Evolutionary conservation across 306 rosid genomes (phyloP), one percentile per base, ranked within the genome.

Genomic region (Glycine soja): DNA sequence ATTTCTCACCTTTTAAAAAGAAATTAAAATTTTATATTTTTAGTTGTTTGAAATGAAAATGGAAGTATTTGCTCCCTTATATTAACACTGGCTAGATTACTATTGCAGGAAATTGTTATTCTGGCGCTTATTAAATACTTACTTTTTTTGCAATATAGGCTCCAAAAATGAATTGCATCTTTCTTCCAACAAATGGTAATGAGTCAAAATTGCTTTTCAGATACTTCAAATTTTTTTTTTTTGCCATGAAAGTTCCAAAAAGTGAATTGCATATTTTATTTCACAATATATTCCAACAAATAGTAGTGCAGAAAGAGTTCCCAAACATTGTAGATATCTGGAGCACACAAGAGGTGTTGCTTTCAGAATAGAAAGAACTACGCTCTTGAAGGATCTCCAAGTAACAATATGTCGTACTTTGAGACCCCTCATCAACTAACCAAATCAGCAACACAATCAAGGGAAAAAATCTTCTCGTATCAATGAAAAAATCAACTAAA

Each of bases 291-390:
- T 53, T 81, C 18, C 32, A 75, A 74, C 16, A 38, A 66, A 53
- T 72, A 14, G 69, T 3, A 15, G 3, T 47, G 59, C 0, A 19
- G 69, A 24, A 18, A 77, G 50, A n/a, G 64, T 65, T 71, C 7
- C 7, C 75, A 83, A 24, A 63, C 19, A 64, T 6, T 63, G 79
- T 62, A 30, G 75, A 59, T 45, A 13, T 79, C 19, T 67, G 42
- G 66, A 64, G 84, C 86, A 82, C 84, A 82, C 89, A 74, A 86
- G 86, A 38, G 78, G 86, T 82, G 86, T 74, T 62, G 77, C 79
- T 59, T 66, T 78, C 70, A 52, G 12, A 53, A 45, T 52, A 48
- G 46, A 57, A 67, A 48, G 34, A 67, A 67, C 65, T 45, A 12
- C 18, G 3, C 50, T 65, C 75, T 52, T 56, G 51, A 76, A 64